Percentiles rank a stretch among this genome's conserved stretches.
Conservation (phyloP, 2,329 filamentous ascomycete genomes). For the Paecilomyces fulvus region DNA sequence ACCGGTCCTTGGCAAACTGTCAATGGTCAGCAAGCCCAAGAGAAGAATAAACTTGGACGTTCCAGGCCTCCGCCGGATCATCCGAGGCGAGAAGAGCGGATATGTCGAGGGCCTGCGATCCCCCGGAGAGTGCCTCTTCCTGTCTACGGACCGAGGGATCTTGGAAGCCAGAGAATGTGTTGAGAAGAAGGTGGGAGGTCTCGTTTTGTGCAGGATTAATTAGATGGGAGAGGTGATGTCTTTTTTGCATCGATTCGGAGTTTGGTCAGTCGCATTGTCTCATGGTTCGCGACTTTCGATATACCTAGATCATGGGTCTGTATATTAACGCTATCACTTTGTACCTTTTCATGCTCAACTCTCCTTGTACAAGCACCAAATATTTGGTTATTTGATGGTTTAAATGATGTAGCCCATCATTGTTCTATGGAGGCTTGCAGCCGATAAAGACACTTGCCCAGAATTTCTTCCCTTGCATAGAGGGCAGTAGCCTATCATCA, state of each 20-base stretch:
- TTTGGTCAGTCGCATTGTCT: slow-evolving; percentile 23
- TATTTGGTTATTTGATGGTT: not conserved
- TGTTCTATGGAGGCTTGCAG: not conserved
- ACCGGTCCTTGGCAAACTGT: slow-evolving; percentile 64
- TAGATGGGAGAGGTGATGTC: slow-evolving; percentile 14
- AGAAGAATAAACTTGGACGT: slow-evolving; percentile 60
- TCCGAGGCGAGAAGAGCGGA: slow-evolving; percentile 57
- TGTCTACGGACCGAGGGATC: slow-evolving; percentile 68
- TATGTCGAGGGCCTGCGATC: slow-evolving; percentile 64
- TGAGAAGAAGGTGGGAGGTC: slow-evolving; percentile 69
- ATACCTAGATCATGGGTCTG: slow-evolving; percentile 23
- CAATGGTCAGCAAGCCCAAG: slow-evolving; percentile 64
- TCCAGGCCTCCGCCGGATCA: slow-evolving; percentile 53
- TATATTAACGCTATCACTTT: slow-evolving; percentile 26
- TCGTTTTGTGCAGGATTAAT: slow-evolving; percentile 64
- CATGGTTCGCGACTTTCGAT: slow-evolving; percentile 23
- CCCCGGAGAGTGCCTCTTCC: slow-evolving; percentile 73
- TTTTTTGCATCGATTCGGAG: slow-evolving; percentile 28
- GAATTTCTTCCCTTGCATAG: not conserved
- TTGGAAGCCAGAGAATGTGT: slow-evolving; percentile 77
- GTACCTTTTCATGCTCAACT: slow-evolving; percentile 8
- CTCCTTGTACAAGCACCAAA: not conserved
- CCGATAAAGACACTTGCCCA: not conserved
- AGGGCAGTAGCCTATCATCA: not conserved
- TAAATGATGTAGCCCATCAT: not conserved